Conservation (phyloP, 225 moss, liverwort and hornwort genomes). For the Takakia lepidozioides region DNA sequence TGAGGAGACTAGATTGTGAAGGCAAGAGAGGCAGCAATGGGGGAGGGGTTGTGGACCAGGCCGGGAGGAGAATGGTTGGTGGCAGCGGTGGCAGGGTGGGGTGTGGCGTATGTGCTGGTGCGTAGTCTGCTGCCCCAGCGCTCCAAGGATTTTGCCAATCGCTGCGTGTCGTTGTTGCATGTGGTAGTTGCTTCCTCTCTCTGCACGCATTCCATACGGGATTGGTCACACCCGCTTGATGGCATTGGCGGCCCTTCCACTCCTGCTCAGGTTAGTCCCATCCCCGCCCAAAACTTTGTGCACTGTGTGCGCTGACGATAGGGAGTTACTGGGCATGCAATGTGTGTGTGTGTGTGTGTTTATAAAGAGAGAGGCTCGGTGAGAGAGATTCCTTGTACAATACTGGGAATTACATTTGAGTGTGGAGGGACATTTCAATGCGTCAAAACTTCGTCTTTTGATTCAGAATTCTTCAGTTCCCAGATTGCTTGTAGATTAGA, state of each 20-base stretch:
- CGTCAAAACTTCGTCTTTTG: too few relatives aligned
- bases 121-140: constrained; percentile 24
- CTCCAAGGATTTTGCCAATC: constrained; percentile 86
- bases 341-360: too few relatives aligned
- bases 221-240: constrained; percentile 74
- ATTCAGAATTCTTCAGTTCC: too few relatives aligned
- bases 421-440: too few relatives aligned
- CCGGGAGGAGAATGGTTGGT: constrained; percentile 32
- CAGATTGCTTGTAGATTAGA: too few relatives aligned
- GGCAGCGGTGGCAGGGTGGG: constrained; percentile 59
- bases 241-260: constrained; percentile 69
- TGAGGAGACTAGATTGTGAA: too few relatives aligned
- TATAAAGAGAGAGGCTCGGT: too few relatives aligned
- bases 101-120: constrained; percentile 33
- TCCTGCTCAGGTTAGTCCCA: constrained; percentile 38
- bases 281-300: not conserved
- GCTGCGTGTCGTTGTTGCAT: constrained; percentile 74
- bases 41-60: constrained; percentile 2
- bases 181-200: constrained; percentile 57
- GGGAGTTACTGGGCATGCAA: too few relatives aligned
- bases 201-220: constrained; percentile 42
- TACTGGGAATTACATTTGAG: too few relatives aligned
- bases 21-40: too few relatives aligned
- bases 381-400: too few relatives aligned
- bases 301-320: too few relatives aligned